Conservation (phyloP, 129 eudicot genomes). For the Pulicaria dysenterica region DNA sequence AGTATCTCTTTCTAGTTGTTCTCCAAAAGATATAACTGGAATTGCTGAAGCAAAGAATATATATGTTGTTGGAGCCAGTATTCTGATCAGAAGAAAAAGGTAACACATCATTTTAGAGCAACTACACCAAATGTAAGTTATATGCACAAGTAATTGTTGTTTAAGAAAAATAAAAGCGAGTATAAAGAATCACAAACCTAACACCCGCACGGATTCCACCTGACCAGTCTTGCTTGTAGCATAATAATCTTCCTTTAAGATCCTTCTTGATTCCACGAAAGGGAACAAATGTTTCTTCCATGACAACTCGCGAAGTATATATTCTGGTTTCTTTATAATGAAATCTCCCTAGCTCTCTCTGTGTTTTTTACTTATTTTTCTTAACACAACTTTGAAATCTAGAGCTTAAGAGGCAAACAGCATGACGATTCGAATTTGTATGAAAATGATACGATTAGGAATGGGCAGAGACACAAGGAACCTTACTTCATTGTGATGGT, state of each 20-base stretch:
- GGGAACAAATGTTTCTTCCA: conserved; percentile 98
- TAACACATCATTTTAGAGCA: conserved; percentile 4
- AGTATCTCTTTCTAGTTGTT: conserved; percentile 91
- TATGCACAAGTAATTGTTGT: conserved; percentile 7
- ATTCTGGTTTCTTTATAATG: no score
- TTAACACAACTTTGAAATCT: conserved; percentile 24
- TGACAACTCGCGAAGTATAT: conserved; percentile 7
- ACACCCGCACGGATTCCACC: conserved; percentile 91
- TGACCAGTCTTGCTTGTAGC: conserved; percentile 97
- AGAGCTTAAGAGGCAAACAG: conserved; percentile 64
- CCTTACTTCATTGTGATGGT: conserved; percentile 33
- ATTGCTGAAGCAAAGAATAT: conserved; percentile 98
- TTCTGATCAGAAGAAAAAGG: conserved; percentile 52
- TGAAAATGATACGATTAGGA: conserved; percentile 26
- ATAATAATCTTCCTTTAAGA: conserved; percentile 81
- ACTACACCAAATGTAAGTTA: conserved; percentile 16
- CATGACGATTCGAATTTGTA: conserved; percentile 40
- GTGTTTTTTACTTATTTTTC: conserved; percentile 15
- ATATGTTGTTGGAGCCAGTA: conserved; percentile 97
- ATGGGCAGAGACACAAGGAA: conserved; percentile 45
- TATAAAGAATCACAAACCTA: conserved; percentile 52
- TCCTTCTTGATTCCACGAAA: conserved; percentile 96
- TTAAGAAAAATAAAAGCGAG: not conserved
- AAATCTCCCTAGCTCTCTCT: conserved; percentile 5
- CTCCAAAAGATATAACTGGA: conserved; percentile 98